Conservation (phyloP, 768 basidiomycete genomes). For the Boletellus sp. region DNA sequence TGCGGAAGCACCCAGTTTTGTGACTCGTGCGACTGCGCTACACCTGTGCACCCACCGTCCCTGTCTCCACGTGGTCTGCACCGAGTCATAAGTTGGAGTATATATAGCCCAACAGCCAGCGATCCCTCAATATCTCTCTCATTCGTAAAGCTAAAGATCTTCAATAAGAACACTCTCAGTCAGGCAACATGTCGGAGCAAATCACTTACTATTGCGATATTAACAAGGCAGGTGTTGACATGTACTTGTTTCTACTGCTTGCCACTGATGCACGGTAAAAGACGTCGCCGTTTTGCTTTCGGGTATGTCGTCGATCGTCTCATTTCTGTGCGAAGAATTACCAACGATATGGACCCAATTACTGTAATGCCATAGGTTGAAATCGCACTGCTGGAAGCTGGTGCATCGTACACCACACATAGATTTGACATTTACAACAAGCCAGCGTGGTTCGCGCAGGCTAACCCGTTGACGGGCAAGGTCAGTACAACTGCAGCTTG, state of each 20-base stretch:
- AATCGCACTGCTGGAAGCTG: constrained; percentile 55
- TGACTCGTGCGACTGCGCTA: too few species aligned
- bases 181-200: constrained; percentile 20
- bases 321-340: background rate
- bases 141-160: too few species aligned
- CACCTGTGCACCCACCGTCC: too few species aligned
- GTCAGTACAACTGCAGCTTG: constrained; percentile 29
- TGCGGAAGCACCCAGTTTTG: too few species aligned
- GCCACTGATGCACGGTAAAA: constrained; percentile 19
- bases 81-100: too few species aligned
- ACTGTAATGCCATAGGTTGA: constrained; percentile 40
- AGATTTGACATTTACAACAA: constrained; percentile 61
- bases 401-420: constrained; percentile 43
- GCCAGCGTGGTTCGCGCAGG: constrained; percentile 61
- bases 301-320: constrained; percentile 33
- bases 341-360: background rate
- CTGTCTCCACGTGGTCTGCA: too few species aligned
- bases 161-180: too few species aligned
- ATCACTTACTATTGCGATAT: constrained; percentile 38
- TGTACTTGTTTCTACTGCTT: background rate
- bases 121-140: too few species aligned
- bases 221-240: constrained; percentile 34
- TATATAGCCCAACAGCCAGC: too few species aligned
- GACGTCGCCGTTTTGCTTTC: constrained; percentile 55
- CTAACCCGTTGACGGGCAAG: constrained; percentile 59